Evolutionary conservation across 192 early-diverging fungal species (phyloP).

Genomic region (Coemansia sp.): DNA sequence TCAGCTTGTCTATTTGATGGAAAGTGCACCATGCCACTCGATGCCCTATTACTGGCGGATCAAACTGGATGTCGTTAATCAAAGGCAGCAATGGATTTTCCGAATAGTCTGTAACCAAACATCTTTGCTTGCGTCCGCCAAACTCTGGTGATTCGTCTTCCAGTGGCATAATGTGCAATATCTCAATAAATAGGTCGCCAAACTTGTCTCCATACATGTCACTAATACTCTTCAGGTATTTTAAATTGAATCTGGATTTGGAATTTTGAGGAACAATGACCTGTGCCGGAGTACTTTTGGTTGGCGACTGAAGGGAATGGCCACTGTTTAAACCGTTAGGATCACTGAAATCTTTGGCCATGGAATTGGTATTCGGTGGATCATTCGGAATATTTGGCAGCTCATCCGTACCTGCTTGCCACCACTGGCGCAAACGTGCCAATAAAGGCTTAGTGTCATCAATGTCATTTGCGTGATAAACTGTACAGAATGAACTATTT

Average conservation of each 20-base stretch:
- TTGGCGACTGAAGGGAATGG: neutral
- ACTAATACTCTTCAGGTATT: conserved; percentile 6
- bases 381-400: neutral
- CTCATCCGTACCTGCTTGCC: neutral
- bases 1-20: conserved; percentile 9
- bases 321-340: neutral
- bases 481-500: conserved; percentile 12
- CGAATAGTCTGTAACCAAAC: conserved; percentile 24
- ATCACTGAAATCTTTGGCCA: neutral
- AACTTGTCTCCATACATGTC: conserved; percentile 3
- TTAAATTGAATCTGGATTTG: conserved; percentile 3
- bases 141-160: neutral
- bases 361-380: neutral
- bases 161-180: conserved; percentile 6
- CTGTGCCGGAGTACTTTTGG: neutral
- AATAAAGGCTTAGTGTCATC: conserved; percentile 5
- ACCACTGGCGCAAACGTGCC: conserved; percentile 18
- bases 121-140: conserved; percentile 3
- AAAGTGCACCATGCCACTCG: conserved; percentile 13
- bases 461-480: neutral
- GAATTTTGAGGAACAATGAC: neutral
- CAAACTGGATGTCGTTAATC: neutral
- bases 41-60: neutral
- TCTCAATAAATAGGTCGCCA: conserved; percentile 19
- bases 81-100: conserved; percentile 8